Conservation (phyloP, 371 early-diverging fungal genomes). For the Mucor indicus region DNA sequence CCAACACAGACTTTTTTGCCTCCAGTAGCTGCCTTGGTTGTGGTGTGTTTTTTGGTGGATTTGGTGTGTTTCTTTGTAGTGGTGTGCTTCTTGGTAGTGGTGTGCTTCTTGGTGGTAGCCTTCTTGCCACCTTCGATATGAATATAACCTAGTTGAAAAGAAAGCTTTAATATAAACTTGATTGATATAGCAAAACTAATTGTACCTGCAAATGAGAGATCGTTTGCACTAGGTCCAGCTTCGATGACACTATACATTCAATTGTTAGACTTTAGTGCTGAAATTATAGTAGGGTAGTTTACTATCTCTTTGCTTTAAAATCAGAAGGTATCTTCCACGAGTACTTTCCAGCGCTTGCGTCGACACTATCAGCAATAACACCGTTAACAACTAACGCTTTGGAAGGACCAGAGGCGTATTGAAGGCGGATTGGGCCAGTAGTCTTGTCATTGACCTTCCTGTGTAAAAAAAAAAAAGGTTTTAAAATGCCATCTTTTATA, state of each 20-base stretch:
- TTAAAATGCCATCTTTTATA: not conserved
- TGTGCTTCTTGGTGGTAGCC: too few relatives aligned
- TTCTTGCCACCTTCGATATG: too few relatives aligned
- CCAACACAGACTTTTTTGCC: too few relatives aligned
- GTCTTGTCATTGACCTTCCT: slow-evolving; percentile 15
- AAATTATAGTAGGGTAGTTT: too few relatives aligned
- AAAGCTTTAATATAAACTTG: too few relatives aligned
- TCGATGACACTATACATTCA: slow-evolving; percentile 50
- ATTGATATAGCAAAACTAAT: too few relatives aligned
- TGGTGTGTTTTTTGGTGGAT: too few relatives aligned
- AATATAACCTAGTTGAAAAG: too few relatives aligned
- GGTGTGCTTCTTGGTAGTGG: too few relatives aligned
- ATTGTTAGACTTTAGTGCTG: too few relatives aligned
- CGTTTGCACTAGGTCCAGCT: slow-evolving; percentile 34
- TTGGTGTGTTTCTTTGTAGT: too few relatives aligned
- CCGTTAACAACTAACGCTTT: slow-evolving; percentile 30
- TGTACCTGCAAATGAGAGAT: slow-evolving; percentile 48
- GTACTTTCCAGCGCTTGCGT: slow-evolving; percentile 28
- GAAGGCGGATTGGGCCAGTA: slow-evolving; percentile 23
- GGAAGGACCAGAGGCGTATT: slow-evolving; percentile 42
- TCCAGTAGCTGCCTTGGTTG: too few relatives aligned
- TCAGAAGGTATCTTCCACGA: slow-evolving; percentile 34
- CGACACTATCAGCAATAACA: slow-evolving; percentile 32
- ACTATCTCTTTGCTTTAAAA: slow-evolving; percentile 33
- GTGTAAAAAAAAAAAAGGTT: not conserved